These are phyloP conservation scores for Lactifluus rugatus DNA, from an alignment of 768 basidiomycete genomes.

Conservation along the genomic window DNA sequence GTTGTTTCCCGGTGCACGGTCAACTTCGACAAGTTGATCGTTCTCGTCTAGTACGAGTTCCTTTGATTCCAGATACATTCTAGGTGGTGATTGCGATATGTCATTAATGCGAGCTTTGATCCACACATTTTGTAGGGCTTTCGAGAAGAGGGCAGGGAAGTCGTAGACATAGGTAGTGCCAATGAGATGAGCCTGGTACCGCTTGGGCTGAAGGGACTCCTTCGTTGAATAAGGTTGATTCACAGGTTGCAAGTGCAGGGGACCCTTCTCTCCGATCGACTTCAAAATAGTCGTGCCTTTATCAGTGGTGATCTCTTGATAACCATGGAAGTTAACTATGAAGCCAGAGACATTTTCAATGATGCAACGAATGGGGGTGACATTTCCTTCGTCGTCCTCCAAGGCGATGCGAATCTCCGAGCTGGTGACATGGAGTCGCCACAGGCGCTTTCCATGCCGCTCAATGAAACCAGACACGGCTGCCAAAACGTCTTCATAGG, in stretches of 20 bases:
- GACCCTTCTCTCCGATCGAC: constrained; percentile 96
- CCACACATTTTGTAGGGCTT: constrained; percentile 94
- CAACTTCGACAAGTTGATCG: constrained; percentile 82
- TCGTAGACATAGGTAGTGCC: constrained; percentile 99
- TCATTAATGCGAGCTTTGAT: constrained; percentile 54
- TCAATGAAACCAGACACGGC: constrained; percentile 99
- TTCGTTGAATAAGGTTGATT: constrained; percentile 92
- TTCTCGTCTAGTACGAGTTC: constrained; percentile 94
- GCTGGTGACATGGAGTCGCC: constrained; percentile 96
- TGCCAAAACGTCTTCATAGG: constrained; percentile 92
- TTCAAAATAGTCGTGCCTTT: constrained; percentile 93
- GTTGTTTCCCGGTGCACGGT: constrained; percentile 89
- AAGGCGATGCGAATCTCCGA: constrained; percentile 94
- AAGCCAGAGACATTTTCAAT: constrained; percentile 99
- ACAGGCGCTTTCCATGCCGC: constrained; percentile 94
- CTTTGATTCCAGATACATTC: constrained; percentile 68
- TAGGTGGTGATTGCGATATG: constrained; percentile 62
- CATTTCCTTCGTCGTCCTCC: constrained; percentile 91
- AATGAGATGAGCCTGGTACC: constrained; percentile 96
- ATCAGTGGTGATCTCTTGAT: constrained; percentile 96
- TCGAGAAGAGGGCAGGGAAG: constrained; percentile 98
- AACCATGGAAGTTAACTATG: constrained; percentile 95
- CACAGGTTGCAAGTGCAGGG: constrained; percentile 91
- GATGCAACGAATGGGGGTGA: constrained; percentile 92
- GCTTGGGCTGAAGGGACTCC: constrained; percentile 95